Evolutionary conservation across 2,329 filamentous ascomycete genomes (phyloP).

Genomic region (Penicillium sp.): DNA sequence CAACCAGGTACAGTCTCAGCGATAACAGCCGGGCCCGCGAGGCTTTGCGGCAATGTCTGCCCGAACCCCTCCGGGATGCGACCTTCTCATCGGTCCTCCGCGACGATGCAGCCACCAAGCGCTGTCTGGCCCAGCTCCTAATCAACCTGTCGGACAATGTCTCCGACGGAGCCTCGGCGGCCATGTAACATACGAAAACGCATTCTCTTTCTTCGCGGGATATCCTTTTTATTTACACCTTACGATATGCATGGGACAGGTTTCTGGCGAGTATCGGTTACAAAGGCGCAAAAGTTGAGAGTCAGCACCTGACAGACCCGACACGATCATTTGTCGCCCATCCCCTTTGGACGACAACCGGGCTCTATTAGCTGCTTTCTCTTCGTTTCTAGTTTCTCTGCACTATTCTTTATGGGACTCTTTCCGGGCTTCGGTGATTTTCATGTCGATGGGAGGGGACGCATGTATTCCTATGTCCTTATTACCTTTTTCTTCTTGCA

Average conservation of each 20-base stretch:
- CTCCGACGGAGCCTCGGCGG: constrained; percentile 56
- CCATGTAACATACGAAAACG: constrained; percentile 48
- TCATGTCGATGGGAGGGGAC: constrained; percentile 31
- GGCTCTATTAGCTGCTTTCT: constrained; percentile 22
- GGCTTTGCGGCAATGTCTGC: constrained; percentile 91
- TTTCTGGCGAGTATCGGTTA: constrained; percentile 49
- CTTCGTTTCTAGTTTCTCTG: constrained; percentile 28
- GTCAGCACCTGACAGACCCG: constrained; percentile 28
- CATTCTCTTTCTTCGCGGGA: constrained; percentile 43
- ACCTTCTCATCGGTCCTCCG: constrained; percentile 96
- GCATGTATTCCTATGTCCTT: constrained; percentile 37
- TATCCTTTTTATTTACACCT: constrained; percentile 39
- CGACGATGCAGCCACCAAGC: constrained; percentile 96
- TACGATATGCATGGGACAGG: constrained; percentile 51
- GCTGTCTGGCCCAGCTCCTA: constrained; percentile 93
- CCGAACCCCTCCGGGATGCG: constrained; percentile 96
- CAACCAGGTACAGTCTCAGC: constrained; percentile 68
- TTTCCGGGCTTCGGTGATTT: constrained; percentile 33
- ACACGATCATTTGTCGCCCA: constrained; percentile 19
- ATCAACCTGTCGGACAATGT: constrained; percentile 95
- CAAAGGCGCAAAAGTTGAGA: constrained; percentile 45
- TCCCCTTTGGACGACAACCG: constrained; percentile 17
- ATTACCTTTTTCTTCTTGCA: constrained; percentile 28
- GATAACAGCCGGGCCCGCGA: constrained; percentile 96
- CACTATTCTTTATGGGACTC: constrained; percentile 27